Percentiles rank a stretch among this genome's conserved stretches.
Conservation (phyloP, 768 basidiomycete species). For the Tylopilus sp. region DNA sequence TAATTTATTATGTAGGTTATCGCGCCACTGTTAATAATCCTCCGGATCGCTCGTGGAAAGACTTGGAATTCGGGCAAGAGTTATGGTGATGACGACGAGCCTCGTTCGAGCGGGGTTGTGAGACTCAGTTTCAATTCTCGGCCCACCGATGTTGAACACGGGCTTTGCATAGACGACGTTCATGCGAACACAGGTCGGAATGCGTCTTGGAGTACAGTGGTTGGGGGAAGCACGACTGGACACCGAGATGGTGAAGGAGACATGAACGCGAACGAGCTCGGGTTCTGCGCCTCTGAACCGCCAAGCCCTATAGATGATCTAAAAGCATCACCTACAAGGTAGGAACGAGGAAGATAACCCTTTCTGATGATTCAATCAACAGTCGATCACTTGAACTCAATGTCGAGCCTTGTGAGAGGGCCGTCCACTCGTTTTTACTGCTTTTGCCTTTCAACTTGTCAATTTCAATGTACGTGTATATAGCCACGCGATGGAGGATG, state of each 20-base stretch:
- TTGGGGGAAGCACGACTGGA: neutral
- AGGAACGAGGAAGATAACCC: too few species aligned
- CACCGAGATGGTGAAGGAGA: neutral
- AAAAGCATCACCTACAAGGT: neutral
- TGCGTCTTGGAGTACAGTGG: conserved; percentile 13
- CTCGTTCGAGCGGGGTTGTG: neutral
- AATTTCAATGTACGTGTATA: neutral
- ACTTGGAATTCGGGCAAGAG: conserved; percentile 11
- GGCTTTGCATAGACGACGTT: neutral
- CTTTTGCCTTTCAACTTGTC: neutral
- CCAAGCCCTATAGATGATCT: conserved; percentile 3
- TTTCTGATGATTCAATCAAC: too few species aligned
- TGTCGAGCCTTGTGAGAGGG: conserved; percentile 1
- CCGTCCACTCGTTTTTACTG: conserved; percentile 2
- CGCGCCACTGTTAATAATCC: conserved; percentile 25
- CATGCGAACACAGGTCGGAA: neutral
- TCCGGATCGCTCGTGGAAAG: conserved; percentile 21
- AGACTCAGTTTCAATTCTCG: conserved; percentile 11
- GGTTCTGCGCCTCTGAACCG: conserved; percentile 2
- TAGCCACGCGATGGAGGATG: neutral
- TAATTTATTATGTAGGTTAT: conserved; percentile 14
- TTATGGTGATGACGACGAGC: neutral
- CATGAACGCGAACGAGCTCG: conserved; percentile 11
- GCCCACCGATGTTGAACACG: neutral
- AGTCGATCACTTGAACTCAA: neutral